A percentile compares a stretch with the other conserved stretches of the same genome.
Evolutionary conservation across 2,329 filamentous ascomycete species (phyloP).

Genomic region (Cercospora nicotianae): DNA sequence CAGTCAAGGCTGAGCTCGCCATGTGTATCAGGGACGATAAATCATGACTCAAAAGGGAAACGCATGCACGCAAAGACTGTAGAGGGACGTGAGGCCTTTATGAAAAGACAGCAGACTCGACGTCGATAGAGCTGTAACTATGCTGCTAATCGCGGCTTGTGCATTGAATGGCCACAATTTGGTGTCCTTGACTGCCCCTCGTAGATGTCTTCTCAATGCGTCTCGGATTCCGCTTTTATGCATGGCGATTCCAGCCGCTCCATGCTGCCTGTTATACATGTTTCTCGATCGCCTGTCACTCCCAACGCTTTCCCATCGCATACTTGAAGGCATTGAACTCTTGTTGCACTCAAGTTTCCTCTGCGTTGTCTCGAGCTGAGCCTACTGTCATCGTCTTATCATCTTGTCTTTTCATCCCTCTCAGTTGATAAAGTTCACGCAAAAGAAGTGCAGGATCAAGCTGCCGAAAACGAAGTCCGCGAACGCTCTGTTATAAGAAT

Average conservation of each 20-base stretch:
- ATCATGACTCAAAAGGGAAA: not conserved
- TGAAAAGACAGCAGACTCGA: slow-evolving; percentile 2
- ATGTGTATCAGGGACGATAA: not conserved
- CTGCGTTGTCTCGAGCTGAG: not conserved
- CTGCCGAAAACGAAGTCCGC: slow-evolving; percentile 95
- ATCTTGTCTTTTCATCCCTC: not conserved
- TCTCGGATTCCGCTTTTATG: too few species aligned
- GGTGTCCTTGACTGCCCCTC: too few species aligned
- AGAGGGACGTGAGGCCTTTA: not conserved
- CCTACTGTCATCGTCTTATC: not conserved
- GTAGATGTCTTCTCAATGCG: not conserved
- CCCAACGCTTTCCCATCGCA: not conserved
- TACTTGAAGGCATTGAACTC: too few species aligned
- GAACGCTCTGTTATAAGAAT: slow-evolving; percentile 87
- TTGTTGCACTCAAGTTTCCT: too few species aligned
- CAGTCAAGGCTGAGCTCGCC: not conserved
- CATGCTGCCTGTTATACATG: not conserved
- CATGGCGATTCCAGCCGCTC: not conserved
- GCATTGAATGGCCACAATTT: not conserved
- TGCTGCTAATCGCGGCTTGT: not conserved
- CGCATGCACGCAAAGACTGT: not conserved
- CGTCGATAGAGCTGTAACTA: slow-evolving; percentile 3
- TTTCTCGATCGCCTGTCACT: not conserved
- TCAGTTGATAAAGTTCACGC: slow-evolving; percentile 98
- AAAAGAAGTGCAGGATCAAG: slow-evolving; percentile 96